phyloP scores from a whole-genome alignment of 768 basidiomycete genomes.

The Piloderma croceum region DNA sequence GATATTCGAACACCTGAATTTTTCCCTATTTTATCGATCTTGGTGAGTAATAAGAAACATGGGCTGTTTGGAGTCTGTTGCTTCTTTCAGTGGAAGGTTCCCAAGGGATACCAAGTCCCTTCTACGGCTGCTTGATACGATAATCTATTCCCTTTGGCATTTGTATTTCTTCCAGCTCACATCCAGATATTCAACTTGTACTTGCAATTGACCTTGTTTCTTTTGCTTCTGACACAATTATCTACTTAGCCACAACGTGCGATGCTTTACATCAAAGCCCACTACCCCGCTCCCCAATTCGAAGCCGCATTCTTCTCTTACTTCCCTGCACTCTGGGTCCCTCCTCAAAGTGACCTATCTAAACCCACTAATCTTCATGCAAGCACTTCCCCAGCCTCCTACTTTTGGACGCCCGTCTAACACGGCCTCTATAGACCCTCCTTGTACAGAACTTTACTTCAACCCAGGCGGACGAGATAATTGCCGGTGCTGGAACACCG shows the following conservation, averaged over 20 bases:
- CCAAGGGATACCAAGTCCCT: too few relatives aligned
- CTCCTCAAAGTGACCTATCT: constrained; percentile 9
- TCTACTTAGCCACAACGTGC: constrained; percentile 13
- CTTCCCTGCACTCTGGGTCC: constrained; percentile 12
- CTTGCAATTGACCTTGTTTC: too few relatives aligned
- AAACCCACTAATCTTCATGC: constrained; percentile 7
- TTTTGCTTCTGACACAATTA: too few relatives aligned
- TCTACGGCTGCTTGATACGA: too few relatives aligned
- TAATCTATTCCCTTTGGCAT: too few relatives aligned
- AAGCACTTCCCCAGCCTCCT: too few relatives aligned
- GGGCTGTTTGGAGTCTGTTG: too few relatives aligned
- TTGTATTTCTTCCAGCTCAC: too few relatives aligned
- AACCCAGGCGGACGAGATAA: constrained; percentile 9
- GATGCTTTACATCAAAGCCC: constrained; percentile 14
- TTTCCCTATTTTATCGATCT: constrained; percentile 11
- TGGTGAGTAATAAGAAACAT: constrained; percentile 3
- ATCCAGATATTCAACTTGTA: too few relatives aligned
- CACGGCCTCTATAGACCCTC: too few relatives aligned
- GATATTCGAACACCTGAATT: constrained; percentile 6
- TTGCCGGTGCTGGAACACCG: constrained; percentile 6
- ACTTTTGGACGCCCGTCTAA: too few relatives aligned
- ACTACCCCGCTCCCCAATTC: constrained; percentile 11
- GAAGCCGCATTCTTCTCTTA: constrained; percentile 10
- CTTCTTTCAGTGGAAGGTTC: too few relatives aligned
- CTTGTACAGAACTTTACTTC: constrained; percentile 9